Evolutionary conservation across 2,329 filamentous ascomycete species (phyloP), one percentile per base, ranked within the genome.

Genomic region (Pseudocercospora musae): DNA sequence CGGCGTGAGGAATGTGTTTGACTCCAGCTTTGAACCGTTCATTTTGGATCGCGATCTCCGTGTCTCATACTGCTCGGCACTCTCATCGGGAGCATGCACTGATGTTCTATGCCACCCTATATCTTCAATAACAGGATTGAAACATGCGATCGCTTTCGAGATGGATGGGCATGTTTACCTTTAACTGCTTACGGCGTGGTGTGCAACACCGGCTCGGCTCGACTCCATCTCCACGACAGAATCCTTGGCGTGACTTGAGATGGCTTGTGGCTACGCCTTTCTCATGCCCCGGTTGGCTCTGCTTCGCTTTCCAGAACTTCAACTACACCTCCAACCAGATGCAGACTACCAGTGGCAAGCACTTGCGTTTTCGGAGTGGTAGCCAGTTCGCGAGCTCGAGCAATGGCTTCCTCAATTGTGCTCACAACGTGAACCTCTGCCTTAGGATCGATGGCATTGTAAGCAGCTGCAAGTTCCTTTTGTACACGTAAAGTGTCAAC

Each of bases 301-400:
- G 42, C 61, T 57, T 74, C 72, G 33, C 66, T 70, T 68, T 90
- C 91, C 62, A 96, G 76, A 0, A 90, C 87, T 74, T 90, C 88
- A 57, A 96, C 79, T 50, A 92, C 80, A 10, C 89, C 90, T 7
- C 92, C 92, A 0, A 93, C 91, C 42, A 96, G 81, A 80, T 96
- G 89, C 71, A 96, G 78, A 74, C 91, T 96, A 2, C 92, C 92
- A 13, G 92, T 96, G 9, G 91, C 87, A 59, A 96, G 78, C 0
- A 88, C 85, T 73, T 87, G 85, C 15, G 86, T 80, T 55, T 81
- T 81, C 2, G 74, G 69, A 56, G 78, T 74, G 23, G 75, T 60
- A 7, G 70, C 69, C 9, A 75, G 61, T 20, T 71, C 68, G 63
- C 84, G 82, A 3, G 86, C 85, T 62, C 81, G 79, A 10, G 78